Percentiles rank a stretch among this genome's conserved stretches.
Conservation (phyloP, 176 grass and related monocot species). For the sorghum (Sorghum bicolor) region DNA sequence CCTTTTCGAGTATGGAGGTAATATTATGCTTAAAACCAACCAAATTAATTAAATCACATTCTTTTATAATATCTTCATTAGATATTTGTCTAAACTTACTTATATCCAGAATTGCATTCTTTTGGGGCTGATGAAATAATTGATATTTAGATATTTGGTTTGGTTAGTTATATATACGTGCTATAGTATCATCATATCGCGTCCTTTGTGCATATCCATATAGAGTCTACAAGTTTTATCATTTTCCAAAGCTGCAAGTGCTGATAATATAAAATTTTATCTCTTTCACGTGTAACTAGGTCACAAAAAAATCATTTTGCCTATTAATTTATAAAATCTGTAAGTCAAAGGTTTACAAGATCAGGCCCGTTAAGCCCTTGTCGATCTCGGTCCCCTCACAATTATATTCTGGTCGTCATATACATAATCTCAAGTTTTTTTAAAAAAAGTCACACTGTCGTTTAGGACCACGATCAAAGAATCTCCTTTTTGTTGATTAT, state of each 20-base stretch:
- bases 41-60: background rate
- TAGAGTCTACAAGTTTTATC: background rate
- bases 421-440: background rate
- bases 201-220: background rate
- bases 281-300: background rate
- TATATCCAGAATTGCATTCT: background rate
- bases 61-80: background rate
- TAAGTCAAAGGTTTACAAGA: background rate
- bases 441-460: background rate
- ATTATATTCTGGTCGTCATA: background rate
- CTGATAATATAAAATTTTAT: background rate
- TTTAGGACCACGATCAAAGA: conserved; percentile 15
- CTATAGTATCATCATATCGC: background rate
- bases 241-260: background rate
- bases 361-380: background rate
- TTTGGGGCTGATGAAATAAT: background rate
- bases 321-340: background rate
- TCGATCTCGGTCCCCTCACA: background rate
- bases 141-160: background rate
- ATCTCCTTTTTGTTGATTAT: background rate
- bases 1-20: no score
- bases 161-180: background rate
- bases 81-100: background rate
- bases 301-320: background rate
- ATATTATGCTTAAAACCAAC: background rate